Evolutionary conservation across 495 filamentous ascomycete genomes (phyloP).

Genomic region (Penicillium diatomitis): DNA sequence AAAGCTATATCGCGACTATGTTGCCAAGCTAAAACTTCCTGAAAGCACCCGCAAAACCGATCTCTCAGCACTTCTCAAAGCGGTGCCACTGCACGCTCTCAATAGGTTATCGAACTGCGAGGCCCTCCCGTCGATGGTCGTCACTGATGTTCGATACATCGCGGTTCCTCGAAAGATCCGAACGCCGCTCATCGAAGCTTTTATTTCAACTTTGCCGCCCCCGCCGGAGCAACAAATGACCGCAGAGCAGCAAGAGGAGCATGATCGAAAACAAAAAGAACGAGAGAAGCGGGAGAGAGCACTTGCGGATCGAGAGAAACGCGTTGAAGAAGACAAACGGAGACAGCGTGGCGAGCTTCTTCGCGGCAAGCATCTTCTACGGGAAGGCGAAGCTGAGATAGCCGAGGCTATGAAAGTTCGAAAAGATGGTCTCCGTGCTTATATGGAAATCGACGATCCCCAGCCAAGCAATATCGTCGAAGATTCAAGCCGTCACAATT

Average conservation of each 20-base stretch:
- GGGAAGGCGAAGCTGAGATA: slow-evolving; percentile 71
- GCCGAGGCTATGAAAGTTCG: slow-evolving; percentile 65
- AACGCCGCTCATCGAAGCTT: slow-evolving; percentile 64
- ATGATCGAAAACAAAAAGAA: slow-evolving; percentile 52
- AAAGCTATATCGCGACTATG: slow-evolving; percentile 82
- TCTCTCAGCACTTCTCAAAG: slow-evolving; percentile 65
- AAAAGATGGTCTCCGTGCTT: slow-evolving; percentile 62
- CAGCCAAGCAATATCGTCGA: slow-evolving; percentile 5
- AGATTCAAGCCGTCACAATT: not conserved
- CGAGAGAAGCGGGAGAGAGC: slow-evolving; percentile 63
- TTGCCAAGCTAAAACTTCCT: slow-evolving; percentile 66
- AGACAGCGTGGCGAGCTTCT: slow-evolving; percentile 55
- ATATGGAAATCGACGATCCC: slow-evolving; percentile 39
- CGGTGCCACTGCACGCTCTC: slow-evolving; percentile 51
- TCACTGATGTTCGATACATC: slow-evolving; percentile 74
- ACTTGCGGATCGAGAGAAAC: slow-evolving; percentile 61
- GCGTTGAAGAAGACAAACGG: slow-evolving; percentile 66
- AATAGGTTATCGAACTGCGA: slow-evolving; percentile 56
- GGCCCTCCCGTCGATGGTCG: slow-evolving; percentile 56
- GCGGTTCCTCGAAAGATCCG: slow-evolving; percentile 60
- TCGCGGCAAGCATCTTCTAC: slow-evolving; percentile 55
- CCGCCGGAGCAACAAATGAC: slow-evolving; percentile 49
- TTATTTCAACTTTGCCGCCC: slow-evolving; percentile 62
- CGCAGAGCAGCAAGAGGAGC: slow-evolving; percentile 51
- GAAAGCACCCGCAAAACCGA: slow-evolving; percentile 70